Base-by-base conservation (phyloP, 345 rosid genomes). In the Draba incana region DNA sequence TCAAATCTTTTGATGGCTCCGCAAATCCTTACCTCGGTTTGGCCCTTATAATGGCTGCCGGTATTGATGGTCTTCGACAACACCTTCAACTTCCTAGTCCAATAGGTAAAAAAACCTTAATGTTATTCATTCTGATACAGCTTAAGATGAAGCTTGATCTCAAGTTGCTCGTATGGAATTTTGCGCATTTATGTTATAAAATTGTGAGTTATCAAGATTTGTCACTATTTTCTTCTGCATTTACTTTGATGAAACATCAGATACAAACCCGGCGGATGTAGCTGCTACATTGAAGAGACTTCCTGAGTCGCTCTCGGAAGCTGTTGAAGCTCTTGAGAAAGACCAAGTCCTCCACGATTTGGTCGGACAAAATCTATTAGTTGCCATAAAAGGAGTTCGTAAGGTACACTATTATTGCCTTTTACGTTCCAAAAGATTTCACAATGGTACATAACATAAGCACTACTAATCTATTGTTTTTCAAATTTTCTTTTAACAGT, bases 1-100 rank as follows among this genome's bases (percentile, higher is more conserved):
- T 94, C 3, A 94, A 89, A 74, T 74, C 91, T 62, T 87, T 83
- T 68, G 99, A 94, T 82, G 99, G 92, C 13, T 87, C 92, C 71
- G 88, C 96, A 65, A 91, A 94, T 79, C 96, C 97, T 27, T 72
- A 94, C 81, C 74, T 94, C 60, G 87, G 89, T 20, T 81, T 94
- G 81, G 90, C 91, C 20, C 79, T 86, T 47, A 84, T 94, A 47
- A 48, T 83, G 76, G 90, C 96, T 53, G 92, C 92, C 47, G 99
- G 99, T 42, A 86, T 91, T 61, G 97, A 91, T 79, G 99, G 99
- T 64, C 91, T 94, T 39, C 65, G 92, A 24, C 80, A 71, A 70
- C 86, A 84, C 58, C 88, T 88, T 57, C 75, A 16, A 38, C 81
- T 94, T 30, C 99, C 99, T 12, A 84, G 75, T 62, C 92, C 96